phyloP scores from a whole-genome alignment of 345 rosid species.

The Viola odorata region DNA sequence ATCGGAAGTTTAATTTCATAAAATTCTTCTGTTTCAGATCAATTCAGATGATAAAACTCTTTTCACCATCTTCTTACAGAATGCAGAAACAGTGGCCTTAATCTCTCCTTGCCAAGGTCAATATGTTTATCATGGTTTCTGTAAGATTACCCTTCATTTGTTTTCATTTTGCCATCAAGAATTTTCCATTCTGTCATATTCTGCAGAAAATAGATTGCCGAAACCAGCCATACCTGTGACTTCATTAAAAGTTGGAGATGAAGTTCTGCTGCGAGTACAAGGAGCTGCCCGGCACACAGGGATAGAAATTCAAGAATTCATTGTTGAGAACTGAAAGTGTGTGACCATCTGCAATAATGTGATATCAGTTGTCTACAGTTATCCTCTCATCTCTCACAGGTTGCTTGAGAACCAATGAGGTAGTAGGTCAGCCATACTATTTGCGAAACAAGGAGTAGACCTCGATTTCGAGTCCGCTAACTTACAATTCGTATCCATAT shows the following conservation, averaged over 20 bases:
- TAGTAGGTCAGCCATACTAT: too few species aligned
- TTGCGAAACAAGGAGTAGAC: too few species aligned
- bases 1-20: neutral
- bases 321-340: slow-evolving; percentile 55
- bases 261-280: slow-evolving; percentile 49
- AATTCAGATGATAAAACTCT: slow-evolving; percentile 26
- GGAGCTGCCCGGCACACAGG: slow-evolving; percentile 90
- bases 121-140: slow-evolving; percentile 1
- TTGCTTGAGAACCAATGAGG: too few species aligned
- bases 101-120: slow-evolving; percentile 53
- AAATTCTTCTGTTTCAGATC: slow-evolving; percentile 32
- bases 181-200: neutral
- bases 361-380: too few species aligned
- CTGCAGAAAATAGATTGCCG: slow-evolving; percentile 36
- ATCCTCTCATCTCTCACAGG: too few species aligned
- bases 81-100: slow-evolving; percentile 78
- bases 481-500: too few species aligned
- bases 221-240: slow-evolving; percentile 57
- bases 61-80: slow-evolving; percentile 66
- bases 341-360: too few species aligned
- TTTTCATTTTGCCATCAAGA: neutral
- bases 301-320: slow-evolving; percentile 76
- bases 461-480: too few species aligned
- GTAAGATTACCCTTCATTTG: slow-evolving; percentile 1
- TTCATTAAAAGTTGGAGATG: slow-evolving; percentile 61